These are phyloP conservation scores for Morella rubra DNA, from an alignment of 306 rosid species.

Conservation along the genomic window DNA sequence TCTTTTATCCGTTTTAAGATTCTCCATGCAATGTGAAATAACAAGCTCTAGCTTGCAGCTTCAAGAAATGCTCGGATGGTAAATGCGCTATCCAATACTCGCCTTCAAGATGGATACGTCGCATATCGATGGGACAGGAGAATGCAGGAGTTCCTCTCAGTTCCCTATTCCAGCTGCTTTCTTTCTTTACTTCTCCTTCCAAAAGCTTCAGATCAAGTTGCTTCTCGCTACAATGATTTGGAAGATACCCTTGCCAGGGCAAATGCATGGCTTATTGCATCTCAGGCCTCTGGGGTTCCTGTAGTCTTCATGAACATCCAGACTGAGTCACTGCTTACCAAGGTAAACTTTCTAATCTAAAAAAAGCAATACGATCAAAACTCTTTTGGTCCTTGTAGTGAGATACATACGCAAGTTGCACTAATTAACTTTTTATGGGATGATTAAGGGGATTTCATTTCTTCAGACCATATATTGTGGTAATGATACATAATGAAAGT, in stretches of 20 bases:
- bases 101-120: constrained; percentile 81
- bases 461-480: not conserved
- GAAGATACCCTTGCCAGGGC: constrained; percentile 91
- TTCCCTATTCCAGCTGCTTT: constrained; percentile 68
- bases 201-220: constrained; percentile 72
- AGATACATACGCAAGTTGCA: not conserved
- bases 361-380: not conserved
- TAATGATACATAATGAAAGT: not conserved
- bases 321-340: constrained; percentile 86
- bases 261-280: constrained; percentile 78
- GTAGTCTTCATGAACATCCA: constrained; percentile 82
- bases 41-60: constrained; percentile 42
- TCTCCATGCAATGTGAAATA: constrained; percentile 14
- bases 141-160: constrained; percentile 70
- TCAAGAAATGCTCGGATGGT: constrained; percentile 78
- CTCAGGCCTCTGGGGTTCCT: constrained; percentile 80
- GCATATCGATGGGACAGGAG: constrained; percentile 84
- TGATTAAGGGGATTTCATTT: not conserved
- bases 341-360: constrained; percentile 46
- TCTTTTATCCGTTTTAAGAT: not conserved
- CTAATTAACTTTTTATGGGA: not conserved
- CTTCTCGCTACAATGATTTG: constrained; percentile 78
- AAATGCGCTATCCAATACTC: constrained; percentile 50
- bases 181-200: constrained; percentile 80
- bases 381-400: constrained; percentile 2